Evolutionary conservation across 805 yeast genomes (phyloP), one percentile per base, ranked within the genome.

Genomic region (Candida maltosa): DNA sequence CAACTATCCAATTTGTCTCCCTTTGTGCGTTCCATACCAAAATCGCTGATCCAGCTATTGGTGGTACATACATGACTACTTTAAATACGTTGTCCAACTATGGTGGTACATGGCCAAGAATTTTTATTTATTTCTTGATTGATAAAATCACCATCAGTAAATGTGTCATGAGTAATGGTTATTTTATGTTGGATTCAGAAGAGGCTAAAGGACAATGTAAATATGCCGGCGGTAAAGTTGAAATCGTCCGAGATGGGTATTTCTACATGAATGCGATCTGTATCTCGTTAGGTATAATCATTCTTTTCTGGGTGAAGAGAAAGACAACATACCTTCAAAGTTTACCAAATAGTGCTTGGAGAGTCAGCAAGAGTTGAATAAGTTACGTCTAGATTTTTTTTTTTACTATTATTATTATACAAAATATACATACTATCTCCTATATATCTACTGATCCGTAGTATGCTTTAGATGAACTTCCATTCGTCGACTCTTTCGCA

Each of bases 21-120:
- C 78, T 93, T 28, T 83, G 88, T 52, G 95, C 97, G 0, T 93
- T 93, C 70, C 97, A 91, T 61, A 91, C 97, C 3, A 80, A 82
- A 48, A 85, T 93, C 36, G 96, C 98, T 2, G 98, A 93, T 55
- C 97, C 98, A 0, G 62, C 80, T 14, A 86, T 93, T 49, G 98
- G 98, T 12, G 98, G 98, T 2, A 93, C 98, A 0, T 93, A 93
- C 58, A 91, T 93, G 97, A 93, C 98, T 0, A 81, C 95, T 1
- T 68, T 93, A 39, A 93, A 93, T 59, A 93, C 98, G 0, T 68
- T 93, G 31, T 79, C 94, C 27, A 93, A 93, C 56, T 71, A 91
- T 39, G 98, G 98, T 16, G 98, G 98, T 8, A 93, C 94, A 29
- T 93, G 98, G 98, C 98, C 98, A 2, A 73, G 87, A 36, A 65